Conservation (phyloP, 2,329 filamentous ascomycete genomes). For the Alternaria viburni region DNA sequence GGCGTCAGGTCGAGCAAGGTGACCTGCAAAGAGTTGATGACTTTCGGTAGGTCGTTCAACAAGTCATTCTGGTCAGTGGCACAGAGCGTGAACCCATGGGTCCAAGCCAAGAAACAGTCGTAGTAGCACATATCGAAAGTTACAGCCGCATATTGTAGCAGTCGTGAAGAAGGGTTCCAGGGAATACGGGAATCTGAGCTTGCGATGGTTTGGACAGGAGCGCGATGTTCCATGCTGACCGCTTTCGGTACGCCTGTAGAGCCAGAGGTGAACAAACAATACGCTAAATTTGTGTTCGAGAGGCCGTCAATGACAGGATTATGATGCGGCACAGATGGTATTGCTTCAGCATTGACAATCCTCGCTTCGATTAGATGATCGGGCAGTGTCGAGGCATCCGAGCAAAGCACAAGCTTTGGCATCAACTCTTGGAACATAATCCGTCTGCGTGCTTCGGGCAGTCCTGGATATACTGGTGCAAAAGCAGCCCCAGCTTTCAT, state of each 20-base stretch:
- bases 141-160: conserved; percentile 53
- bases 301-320: conserved; percentile 39
- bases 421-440: conserved; percentile 45
- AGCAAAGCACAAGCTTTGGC: conserved; percentile 38
- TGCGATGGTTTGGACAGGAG: conserved; percentile 51
- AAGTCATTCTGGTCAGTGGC: conserved; percentile 47
- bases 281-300: conserved; percentile 43
- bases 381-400: background rate
- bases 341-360: conserved; percentile 24
- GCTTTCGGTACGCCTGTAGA: conserved; percentile 54
- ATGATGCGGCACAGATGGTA: conserved; percentile 11
- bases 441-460: conserved; percentile 43
- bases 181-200: conserved; percentile 49
- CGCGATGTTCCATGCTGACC: conserved; percentile 51
- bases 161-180: conserved; percentile 46
- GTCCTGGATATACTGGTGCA: conserved; percentile 44
- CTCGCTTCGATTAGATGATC: background rate
- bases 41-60: conserved; percentile 46
- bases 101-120: conserved; percentile 55
- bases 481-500: conserved; percentile 51
- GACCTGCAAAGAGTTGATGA: conserved; percentile 45
- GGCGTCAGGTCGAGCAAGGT: conserved; percentile 53
- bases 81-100: conserved; percentile 52
- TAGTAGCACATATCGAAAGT: conserved; percentile 58
- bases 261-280: conserved; percentile 54